Conservation (phyloP, 1,139 yeast species). For the Pichia sp. region DNA sequence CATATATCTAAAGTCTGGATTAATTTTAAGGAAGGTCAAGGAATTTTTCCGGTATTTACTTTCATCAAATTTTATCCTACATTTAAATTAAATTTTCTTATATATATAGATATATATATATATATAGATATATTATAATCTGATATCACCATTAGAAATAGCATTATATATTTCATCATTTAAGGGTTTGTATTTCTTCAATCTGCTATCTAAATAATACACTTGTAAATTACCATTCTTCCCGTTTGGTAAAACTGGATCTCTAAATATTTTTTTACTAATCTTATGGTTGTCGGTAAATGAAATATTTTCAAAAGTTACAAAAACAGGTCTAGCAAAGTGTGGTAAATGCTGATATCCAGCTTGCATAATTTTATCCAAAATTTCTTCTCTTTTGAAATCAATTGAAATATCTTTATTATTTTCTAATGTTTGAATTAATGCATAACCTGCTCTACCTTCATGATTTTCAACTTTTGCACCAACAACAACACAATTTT, state of each 20-base stretch:
- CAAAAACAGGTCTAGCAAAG: constrained; percentile 82
- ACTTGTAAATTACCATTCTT: constrained; percentile 53
- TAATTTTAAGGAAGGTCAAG: too few relatives aligned
- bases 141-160: constrained; percentile 20
- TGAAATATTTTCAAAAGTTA: constrained; percentile 62
- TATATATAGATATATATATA: too few relatives aligned
- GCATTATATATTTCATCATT: constrained; percentile 13
- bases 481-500: constrained; percentile 83
- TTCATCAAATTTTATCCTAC: too few relatives aligned
- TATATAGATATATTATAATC: constrained; percentile 15
- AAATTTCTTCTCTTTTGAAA: constrained; percentile 26
- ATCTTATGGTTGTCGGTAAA: constrained; percentile 83
- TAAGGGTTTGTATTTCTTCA: constrained; percentile 40
- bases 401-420: constrained; percentile 30
- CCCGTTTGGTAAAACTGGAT: constrained; percentile 73
- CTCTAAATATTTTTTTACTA: constrained; percentile 68
- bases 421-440: constrained; percentile 49
- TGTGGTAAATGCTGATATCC: constrained; percentile 56
- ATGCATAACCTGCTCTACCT: constrained; percentile 93
- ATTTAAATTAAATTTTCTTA: too few relatives aligned
- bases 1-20: too few relatives aligned
- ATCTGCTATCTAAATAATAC: constrained; percentile 57
- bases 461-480: constrained; percentile 82
- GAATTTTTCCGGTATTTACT: too few relatives aligned
- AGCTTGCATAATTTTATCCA: constrained; percentile 36